Percentiles rank a stretch among this genome's conserved stretches.
These are phyloP conservation scores for Colletotrichum zoysiae DNA, from an alignment of 2,329 filamentous ascomycete genomes.

Conservation along the genomic window DNA sequence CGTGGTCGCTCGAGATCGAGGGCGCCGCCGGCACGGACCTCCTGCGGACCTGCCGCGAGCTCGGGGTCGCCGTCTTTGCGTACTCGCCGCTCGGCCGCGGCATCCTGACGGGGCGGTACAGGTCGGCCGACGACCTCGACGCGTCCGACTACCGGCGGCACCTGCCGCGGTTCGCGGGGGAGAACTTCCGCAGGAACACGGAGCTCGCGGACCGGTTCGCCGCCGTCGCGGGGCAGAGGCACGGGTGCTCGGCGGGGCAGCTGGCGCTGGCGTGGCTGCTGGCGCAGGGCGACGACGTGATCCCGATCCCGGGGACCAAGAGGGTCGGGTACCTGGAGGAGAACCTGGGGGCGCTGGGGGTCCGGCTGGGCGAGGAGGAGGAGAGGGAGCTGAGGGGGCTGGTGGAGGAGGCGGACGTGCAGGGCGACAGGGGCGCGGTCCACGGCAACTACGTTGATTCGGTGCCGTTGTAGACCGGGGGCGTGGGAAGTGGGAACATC, in stretches of 20 bases:
- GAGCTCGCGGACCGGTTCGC: slow-evolving; percentile 64
- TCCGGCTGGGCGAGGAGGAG: slow-evolving; percentile 52
- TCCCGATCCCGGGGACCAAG: slow-evolving; percentile 69
- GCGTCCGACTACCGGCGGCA: slow-evolving; percentile 60
- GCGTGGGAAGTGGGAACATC: not conserved
- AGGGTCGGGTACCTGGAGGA: slow-evolving; percentile 61
- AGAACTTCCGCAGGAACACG: slow-evolving; percentile 69
- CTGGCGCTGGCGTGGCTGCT: slow-evolving; percentile 74
- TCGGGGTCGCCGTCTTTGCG: slow-evolving; percentile 68
- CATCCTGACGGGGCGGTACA: slow-evolving; percentile 65
- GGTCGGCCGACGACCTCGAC: slow-evolving; percentile 60
- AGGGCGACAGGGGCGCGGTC: slow-evolving; percentile 43
- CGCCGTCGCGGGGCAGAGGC: slow-evolving; percentile 61
- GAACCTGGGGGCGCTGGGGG: slow-evolving; percentile 53
- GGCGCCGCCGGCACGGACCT: slow-evolving; percentile 59
- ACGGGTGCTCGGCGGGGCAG: slow-evolving; percentile 67
- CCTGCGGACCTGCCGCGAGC: slow-evolving; percentile 67
- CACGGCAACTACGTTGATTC: slow-evolving; percentile 20
- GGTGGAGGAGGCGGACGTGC: slow-evolving; percentile 47
- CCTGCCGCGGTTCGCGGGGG: slow-evolving; percentile 62
- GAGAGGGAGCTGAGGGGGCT: slow-evolving; percentile 50
- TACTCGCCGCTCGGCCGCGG: slow-evolving; percentile 72
- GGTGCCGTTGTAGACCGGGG: not conserved
- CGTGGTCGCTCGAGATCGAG: slow-evolving; percentile 71
- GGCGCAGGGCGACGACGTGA: slow-evolving; percentile 69